phyloP scores from a whole-genome alignment of 257 asterid species.

The Leonotis leonurus region DNA sequence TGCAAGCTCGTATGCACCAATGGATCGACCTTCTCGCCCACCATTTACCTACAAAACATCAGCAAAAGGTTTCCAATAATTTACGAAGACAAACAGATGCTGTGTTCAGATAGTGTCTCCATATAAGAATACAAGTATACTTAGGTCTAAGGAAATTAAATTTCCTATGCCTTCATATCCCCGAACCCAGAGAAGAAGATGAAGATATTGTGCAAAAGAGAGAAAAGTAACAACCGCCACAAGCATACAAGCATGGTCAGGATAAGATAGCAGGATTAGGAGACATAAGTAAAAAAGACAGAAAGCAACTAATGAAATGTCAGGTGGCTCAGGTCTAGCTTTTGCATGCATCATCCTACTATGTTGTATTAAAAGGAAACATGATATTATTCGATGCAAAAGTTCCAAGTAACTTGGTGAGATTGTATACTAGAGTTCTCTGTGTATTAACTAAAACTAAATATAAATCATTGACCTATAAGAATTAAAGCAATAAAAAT shows the following conservation, averaged over 20 bases:
- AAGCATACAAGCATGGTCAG: background rate
- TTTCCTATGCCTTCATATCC: too few species aligned
- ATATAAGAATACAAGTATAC: background rate
- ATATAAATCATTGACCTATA: too few species aligned
- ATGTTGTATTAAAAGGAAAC: background rate
- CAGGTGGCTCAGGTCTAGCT: background rate
- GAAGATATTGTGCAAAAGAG: too few species aligned
- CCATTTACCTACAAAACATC: constrained; percentile 61
- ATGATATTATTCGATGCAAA: background rate
- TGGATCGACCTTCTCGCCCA: constrained; percentile 92
- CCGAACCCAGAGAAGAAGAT: background rate
- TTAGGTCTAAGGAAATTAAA: background rate
- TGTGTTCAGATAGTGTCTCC: background rate
- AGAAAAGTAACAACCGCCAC: background rate
- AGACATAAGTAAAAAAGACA: background rate
- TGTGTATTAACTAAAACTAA: too few species aligned
- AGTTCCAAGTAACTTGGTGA: too few species aligned
- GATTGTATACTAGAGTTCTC: too few species aligned
- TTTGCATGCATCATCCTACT: background rate
- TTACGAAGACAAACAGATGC: background rate
- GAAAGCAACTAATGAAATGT: background rate
- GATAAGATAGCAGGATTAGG: background rate
- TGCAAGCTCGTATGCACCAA: constrained; percentile 97
- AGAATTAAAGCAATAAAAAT: too few species aligned
- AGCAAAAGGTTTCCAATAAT: background rate